These are phyloP conservation scores for Rhytidiadelphus loreus DNA, from an alignment of 225 moss, liverwort and hornwort genomes.

Conservation along the genomic window DNA sequence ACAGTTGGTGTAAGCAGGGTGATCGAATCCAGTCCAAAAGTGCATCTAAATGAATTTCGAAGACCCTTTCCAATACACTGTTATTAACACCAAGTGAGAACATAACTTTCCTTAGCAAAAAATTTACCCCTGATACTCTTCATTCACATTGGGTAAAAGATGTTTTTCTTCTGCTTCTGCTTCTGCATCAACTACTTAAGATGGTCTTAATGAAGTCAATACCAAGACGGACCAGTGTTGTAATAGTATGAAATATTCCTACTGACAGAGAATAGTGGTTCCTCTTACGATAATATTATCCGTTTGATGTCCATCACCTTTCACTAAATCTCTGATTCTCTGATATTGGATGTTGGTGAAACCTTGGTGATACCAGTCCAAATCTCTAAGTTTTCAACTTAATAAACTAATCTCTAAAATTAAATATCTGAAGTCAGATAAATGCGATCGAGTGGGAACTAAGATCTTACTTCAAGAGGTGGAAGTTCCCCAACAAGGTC, in stretches of 20 bases:
- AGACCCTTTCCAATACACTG: no score
- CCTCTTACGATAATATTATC: background rate
- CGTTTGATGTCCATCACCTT: background rate
- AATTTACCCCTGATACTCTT: background rate
- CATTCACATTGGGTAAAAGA: no score
- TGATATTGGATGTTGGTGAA: background rate
- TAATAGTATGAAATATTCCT: background rate
- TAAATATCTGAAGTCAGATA: background rate
- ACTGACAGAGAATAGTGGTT: background rate
- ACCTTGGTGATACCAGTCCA: background rate
- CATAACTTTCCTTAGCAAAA: background rate
- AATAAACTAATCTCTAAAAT: background rate
- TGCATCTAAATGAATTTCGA: background rate
- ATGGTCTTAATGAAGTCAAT: background rate
- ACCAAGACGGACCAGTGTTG: background rate
- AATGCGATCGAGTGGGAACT: background rate
- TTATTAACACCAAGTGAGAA: no score
- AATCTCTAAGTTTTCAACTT: background rate
- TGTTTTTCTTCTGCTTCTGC: background rate
- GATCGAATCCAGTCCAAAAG: background rate
- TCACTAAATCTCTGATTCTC: background rate
- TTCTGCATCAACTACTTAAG: background rate
- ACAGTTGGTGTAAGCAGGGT: background rate
- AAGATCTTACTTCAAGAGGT: constrained; percentile 22
- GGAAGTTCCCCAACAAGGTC: constrained; percentile 46